A percentile compares a stretch with the other conserved stretches of the same genome.
These are phyloP conservation scores for Magnolia changhungtana DNA, from an alignment of 164 flowering plant species.

Conservation along the genomic window DNA sequence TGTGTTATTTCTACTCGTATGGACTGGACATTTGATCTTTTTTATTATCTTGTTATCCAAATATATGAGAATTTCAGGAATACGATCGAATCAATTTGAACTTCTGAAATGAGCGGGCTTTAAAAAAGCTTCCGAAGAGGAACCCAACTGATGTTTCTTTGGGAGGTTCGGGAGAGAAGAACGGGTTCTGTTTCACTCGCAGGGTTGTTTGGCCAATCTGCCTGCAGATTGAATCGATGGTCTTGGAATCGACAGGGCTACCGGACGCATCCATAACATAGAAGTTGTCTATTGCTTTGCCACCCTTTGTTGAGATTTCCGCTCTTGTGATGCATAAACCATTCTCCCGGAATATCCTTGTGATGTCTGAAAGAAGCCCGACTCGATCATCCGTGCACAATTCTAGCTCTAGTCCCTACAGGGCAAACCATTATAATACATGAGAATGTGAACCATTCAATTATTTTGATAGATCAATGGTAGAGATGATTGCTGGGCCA, in stretches of 20 bases:
- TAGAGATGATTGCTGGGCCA: too few species aligned
- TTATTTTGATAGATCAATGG: too few species aligned
- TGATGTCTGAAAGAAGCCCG: conserved; percentile 60
- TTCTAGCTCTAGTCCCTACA: conserved; percentile 79
- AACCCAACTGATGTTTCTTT: conserved; percentile 47
- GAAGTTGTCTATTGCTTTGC: conserved; percentile 69
- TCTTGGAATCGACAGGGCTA: conserved; percentile 61
- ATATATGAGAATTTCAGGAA: conserved; percentile 22
- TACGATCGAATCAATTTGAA: conserved; percentile 53
- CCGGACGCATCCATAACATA: conserved; percentile 77
- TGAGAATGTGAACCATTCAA: too few species aligned
- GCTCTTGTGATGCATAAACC: conserved; percentile 72
- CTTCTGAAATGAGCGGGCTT: conserved; percentile 42
- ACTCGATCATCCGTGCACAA: conserved; percentile 63
- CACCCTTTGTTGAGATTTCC: conserved; percentile 63
- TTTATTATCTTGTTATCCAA: not conserved
- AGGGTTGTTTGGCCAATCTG: conserved; percentile 58
- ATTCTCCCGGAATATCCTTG: conserved; percentile 82
- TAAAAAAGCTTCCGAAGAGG: conserved; percentile 63
- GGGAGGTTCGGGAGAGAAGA: conserved; percentile 27
- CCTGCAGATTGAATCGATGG: conserved; percentile 55
- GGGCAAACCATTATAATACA: not conserved
- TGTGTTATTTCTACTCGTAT: too few species aligned
- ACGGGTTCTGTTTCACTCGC: conserved; percentile 46
- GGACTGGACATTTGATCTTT: not conserved